Conservation (phyloP, 768 basidiomycete species). For the Suillus fuscotomentosus region DNA sequence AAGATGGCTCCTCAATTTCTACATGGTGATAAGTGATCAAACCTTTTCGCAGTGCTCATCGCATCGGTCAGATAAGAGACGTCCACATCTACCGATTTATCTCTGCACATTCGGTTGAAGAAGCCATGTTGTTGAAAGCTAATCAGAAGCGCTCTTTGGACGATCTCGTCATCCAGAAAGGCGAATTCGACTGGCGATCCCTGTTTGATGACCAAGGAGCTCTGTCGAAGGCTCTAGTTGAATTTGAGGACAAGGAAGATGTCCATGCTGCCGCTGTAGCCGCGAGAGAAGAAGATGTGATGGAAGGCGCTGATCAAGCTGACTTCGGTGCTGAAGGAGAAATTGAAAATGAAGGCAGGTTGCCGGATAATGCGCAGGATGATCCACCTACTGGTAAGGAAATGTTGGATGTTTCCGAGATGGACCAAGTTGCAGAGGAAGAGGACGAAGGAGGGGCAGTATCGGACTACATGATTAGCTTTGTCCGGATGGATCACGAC, state of each 20-base stretch:
- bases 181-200: slow-evolving; percentile 93
- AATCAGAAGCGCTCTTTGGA: slow-evolving; percentile 95
- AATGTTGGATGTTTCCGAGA: slow-evolving; percentile 26
- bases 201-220: slow-evolving; percentile 66
- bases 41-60: slow-evolving; percentile 68
- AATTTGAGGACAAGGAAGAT: slow-evolving; percentile 89
- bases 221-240: slow-evolving; percentile 72
- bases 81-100: slow-evolving; percentile 97
- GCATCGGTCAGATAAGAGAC: slow-evolving; percentile 96
- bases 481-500: slow-evolving; percentile 60
- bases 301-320: slow-evolving; percentile 76
- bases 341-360: slow-evolving; percentile 15
- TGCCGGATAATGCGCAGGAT: slow-evolving; percentile 10
- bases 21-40: neutral
- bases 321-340: slow-evolving; percentile 65
- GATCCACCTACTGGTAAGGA: slow-evolving; percentile 23
- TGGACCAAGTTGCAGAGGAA: slow-evolving; percentile 35
- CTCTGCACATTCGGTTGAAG: slow-evolving; percentile 87
- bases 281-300: slow-evolving; percentile 63
- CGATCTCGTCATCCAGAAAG: slow-evolving; percentile 87
- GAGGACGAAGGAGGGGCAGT: slow-evolving; percentile 67
- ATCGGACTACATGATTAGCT: slow-evolving; percentile 82
- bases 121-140: slow-evolving; percentile 95
- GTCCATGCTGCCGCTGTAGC: slow-evolving; percentile 78
- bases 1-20: slow-evolving; percentile 17